Evolutionary conservation across 2,329 filamentous ascomycete species (phyloP).

Genomic region (Trichoderma semiorbis): DNA sequence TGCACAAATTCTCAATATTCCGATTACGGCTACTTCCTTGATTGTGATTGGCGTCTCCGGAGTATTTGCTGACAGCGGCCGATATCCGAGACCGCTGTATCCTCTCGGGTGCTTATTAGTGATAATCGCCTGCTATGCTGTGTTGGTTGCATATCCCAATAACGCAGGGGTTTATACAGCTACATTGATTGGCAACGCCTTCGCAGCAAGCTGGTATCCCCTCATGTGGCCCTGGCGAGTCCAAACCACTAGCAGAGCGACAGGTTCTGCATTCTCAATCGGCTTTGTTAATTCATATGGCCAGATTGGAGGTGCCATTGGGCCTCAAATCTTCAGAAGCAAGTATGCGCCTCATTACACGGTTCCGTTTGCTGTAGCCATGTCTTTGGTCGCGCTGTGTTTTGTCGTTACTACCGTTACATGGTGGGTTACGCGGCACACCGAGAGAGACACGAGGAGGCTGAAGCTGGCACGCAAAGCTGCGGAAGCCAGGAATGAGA

Average conservation of each 20-base stretch:
- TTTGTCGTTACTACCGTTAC: not conserved
- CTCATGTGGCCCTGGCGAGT: not conserved
- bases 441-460: not conserved
- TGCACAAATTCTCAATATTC: conserved; percentile 46
- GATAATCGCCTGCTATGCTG: not conserved
- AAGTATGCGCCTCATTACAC: not conserved
- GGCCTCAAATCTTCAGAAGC: not conserved
- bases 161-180: not conserved
- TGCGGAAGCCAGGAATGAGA: not conserved
- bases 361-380: not conserved
- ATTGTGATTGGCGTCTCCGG: conserved; percentile 42
- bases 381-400: not conserved
- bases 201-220: not conserved
- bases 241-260: not conserved
- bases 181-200: not conserved
- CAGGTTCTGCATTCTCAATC: not conserved
- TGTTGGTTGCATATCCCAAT: not conserved
- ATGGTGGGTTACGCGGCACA: not conserved
- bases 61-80: conserved; percentile 40
- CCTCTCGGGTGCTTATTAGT: conserved; percentile 39
- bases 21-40: conserved; percentile 41
- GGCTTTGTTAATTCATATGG: not conserved
- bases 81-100: conserved; percentile 41
- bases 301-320: not conserved
- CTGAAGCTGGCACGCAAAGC: not conserved